A percentile compares a stretch with the other conserved stretches of the same genome.
These are phyloP conservation scores for Suillus sp. DNA, from an alignment of 768 basidiomycete genomes.

Conservation along the genomic window DNA sequence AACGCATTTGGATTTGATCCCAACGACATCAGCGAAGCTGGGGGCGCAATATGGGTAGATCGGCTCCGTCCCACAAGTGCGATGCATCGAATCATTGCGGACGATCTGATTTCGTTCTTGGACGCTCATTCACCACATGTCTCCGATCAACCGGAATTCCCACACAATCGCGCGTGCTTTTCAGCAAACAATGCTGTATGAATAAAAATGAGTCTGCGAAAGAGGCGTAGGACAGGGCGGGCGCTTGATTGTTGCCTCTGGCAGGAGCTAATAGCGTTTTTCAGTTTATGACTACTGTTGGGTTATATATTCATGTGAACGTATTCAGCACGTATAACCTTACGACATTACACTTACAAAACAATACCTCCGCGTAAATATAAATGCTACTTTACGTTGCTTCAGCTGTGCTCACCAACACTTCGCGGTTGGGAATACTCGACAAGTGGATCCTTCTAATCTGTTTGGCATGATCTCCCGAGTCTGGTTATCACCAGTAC, in stretches of 20 bases:
- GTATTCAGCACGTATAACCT: not conserved
- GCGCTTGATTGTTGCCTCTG: constrained; percentile 2
- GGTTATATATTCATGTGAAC: constrained; percentile 1
- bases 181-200: constrained; percentile 6
- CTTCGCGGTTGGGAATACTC: not conserved
- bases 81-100: constrained; percentile 23
- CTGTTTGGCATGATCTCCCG: not conserved
- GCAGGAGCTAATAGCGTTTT: not conserved
- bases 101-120: constrained; percentile 13
- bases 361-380: not conserved
- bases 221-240: not conserved
- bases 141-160: not conserved
- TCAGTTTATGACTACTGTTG: not conserved
- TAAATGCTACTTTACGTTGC: not conserved
- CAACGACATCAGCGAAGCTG: constrained; percentile 26
- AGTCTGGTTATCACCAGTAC: not conserved
- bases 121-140: constrained; percentile 2
- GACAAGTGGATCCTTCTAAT: not conserved
- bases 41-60: constrained; percentile 34
- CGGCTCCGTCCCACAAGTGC: constrained; percentile 18
- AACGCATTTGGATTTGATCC: constrained; percentile 13
- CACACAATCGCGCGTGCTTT: not conserved
- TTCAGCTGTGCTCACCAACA: not conserved
- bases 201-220: not conserved
- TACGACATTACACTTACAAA: not conserved